These are phyloP conservation scores for Calonectria pauciramosa DNA, from an alignment of 2,329 filamentous ascomycete species.

Conservation along the genomic window DNA sequence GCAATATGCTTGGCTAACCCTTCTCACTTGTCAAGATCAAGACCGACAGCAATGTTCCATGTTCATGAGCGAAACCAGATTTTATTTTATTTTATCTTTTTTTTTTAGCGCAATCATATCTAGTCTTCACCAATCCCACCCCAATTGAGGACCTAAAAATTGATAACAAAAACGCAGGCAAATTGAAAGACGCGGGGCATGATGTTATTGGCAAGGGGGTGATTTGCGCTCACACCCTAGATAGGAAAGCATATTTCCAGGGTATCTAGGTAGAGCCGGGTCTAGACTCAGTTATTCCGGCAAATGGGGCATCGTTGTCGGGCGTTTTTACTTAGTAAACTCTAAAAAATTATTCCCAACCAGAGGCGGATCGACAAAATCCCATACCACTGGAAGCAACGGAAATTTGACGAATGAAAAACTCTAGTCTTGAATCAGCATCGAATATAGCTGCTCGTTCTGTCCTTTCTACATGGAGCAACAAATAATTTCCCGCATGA, in stretches of 20 bases:
- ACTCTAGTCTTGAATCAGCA: neutral
- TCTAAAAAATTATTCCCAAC: neutral
- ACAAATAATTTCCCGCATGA: neutral
- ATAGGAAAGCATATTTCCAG: neutral
- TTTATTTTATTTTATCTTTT: too few species aligned
- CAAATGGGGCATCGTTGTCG: neutral
- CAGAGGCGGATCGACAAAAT: neutral
- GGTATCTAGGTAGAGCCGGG: neutral
- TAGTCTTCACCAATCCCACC: neutral
- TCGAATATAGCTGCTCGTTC: neutral
- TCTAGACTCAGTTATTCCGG: neutral
- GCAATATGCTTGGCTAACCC: neutral
- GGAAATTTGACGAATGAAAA: neutral
- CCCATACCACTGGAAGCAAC: neutral
- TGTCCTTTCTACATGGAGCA: neutral
- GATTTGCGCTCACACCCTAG: neutral
- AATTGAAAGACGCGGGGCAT: neutral
- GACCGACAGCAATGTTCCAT: neutral
- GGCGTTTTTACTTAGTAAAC: neutral
- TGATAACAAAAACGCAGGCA: neutral
- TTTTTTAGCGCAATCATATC: neutral
- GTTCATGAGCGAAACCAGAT: neutral
- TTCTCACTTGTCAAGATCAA: neutral
- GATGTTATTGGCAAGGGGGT: neutral
- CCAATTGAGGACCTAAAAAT: neutral